These are phyloP conservation scores for Punica granatum DNA, from an alignment of 345 rosid species.

Conservation along the genomic window DNA sequence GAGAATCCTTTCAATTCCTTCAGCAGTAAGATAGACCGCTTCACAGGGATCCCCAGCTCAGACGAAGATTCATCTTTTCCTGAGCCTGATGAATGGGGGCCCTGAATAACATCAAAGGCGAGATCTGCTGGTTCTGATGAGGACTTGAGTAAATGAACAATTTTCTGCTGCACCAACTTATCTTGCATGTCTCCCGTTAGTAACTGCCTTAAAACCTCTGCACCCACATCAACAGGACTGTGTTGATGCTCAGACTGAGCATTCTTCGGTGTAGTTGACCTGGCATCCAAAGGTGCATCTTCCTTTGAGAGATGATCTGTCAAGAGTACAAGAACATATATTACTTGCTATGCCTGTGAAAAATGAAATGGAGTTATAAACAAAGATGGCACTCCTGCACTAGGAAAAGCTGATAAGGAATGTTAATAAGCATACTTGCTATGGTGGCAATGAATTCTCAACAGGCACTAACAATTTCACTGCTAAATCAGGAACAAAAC, in stretches of 20 bases:
- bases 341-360: too few relatives aligned
- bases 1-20: conserved; percentile 25
- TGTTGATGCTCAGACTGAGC: not conserved
- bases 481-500: too few relatives aligned
- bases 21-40: conserved; percentile 16
- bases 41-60: conserved; percentile 11
- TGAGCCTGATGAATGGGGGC: conserved; percentile 5
- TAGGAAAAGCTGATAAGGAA: too few relatives aligned
- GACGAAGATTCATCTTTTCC: not conserved
- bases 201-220: conserved; percentile 14
- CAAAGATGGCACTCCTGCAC: too few relatives aligned
- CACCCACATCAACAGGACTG: not conserved
- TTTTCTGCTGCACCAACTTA: conserved; percentile 14
- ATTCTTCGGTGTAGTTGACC: not conserved
- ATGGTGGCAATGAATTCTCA: too few relatives aligned
- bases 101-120: conserved; percentile 26
- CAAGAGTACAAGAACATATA: not conserved
- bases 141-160: conserved; percentile 15
- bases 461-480: too few relatives aligned
- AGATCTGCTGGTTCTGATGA: conserved; percentile 28
- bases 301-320: not conserved
- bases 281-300: not conserved
- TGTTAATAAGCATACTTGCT: too few relatives aligned
- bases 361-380: too few relatives aligned
- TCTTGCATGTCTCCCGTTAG: conserved; percentile 10